Base-by-base conservation (phyloP, 2,329 filamentous ascomycete genomes). In the Colletotrichum sp. region DNA sequence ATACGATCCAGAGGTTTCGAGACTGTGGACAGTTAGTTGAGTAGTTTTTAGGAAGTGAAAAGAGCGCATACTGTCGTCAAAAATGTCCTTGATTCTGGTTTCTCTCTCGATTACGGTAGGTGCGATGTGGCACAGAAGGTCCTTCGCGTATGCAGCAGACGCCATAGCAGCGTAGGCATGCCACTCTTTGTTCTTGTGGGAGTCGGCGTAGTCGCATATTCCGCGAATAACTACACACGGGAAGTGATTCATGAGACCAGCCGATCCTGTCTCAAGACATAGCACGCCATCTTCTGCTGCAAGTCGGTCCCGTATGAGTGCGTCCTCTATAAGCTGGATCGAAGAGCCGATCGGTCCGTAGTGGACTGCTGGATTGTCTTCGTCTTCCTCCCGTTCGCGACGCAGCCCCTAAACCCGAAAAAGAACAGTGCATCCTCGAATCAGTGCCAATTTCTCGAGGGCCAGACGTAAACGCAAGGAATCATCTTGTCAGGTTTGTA, bases 191-290 rank as follows among this genome's bases (percentile, higher is more conserved):
- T 79, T 80, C 65, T 85, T 85, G 68, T 85, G 82, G 0, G 78
- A 82, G 67, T 86, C 84, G 6, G 83, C 79, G 57, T 85, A 86
- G 62, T 85, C 82, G 27, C 81, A 86, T 0, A 86, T 83, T 0
- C 83, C 84, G 13, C 83, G 79, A 21, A 86, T 82, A 0, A 83
- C 78, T 0, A 86, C 3, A 55, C 51, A 55, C 0, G 51, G 5
- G 78, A 79, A 7, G 11, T 7, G 1, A 1, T 8, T 4, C 1
- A 15, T 55, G 0, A 55, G 12, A 15, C n/a, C 6, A 5, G 79
- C 78, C 75, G 82, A 81, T 38, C 80, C 80, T 78, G 79, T 82
- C 67, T 83, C 82, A 9, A 82, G 76, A 4, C 80, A 82, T 0
- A 79, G 58, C 0, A 77, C 57, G 0, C 71, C 72, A 0, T 75